A percentile compares a stretch with the other conserved stretches of the same genome.
These are phyloP conservation scores for Arctium minus DNA, from an alignment of 129 eudicot species.

Conservation along the genomic window DNA sequence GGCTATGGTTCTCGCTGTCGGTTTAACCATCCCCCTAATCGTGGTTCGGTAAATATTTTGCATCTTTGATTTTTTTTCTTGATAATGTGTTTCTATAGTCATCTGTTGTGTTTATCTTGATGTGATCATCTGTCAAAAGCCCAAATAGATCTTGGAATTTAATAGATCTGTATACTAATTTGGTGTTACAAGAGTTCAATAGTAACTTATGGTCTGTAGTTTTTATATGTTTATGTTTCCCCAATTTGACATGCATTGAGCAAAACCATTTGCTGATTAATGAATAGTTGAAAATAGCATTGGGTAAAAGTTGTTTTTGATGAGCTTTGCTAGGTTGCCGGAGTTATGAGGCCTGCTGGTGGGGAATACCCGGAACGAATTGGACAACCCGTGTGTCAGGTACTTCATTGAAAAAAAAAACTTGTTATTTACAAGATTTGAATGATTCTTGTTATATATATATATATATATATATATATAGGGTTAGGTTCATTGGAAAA, in stretches of 20 bases:
- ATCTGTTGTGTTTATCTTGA: not conserved
- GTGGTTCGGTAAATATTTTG: constrained; percentile 41
- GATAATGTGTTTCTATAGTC: constrained; percentile 6
- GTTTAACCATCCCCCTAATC: constrained; percentile 87
- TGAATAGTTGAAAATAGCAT: not conserved
- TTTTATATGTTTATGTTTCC: not conserved
- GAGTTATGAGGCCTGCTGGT: constrained; percentile 52
- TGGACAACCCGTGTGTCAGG: constrained; percentile 93
- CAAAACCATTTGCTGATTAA: not conserved
- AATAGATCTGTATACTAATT: constrained; percentile 15
- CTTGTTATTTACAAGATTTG: not conserved
- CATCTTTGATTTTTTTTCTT: not conserved
- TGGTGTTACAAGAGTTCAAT: not conserved
- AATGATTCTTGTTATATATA: not conserved
- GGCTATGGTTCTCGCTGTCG: constrained; percentile 86
- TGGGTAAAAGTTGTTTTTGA: constrained; percentile 15
- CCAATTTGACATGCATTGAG: constrained; percentile 1
- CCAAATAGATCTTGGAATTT: constrained; percentile 22
- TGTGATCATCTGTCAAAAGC: constrained; percentile 30
- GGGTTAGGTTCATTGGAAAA: too few relatives aligned
- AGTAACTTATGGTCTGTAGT: not conserved
- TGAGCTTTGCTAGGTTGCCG: constrained; percentile 50
- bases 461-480: too few relatives aligned
- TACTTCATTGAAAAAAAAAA: constrained; percentile 11
- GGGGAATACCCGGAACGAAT: constrained; percentile 70